Base-by-base conservation (phyloP, 352 stramenopile species). In the Pythium phragmiticola region DNA sequence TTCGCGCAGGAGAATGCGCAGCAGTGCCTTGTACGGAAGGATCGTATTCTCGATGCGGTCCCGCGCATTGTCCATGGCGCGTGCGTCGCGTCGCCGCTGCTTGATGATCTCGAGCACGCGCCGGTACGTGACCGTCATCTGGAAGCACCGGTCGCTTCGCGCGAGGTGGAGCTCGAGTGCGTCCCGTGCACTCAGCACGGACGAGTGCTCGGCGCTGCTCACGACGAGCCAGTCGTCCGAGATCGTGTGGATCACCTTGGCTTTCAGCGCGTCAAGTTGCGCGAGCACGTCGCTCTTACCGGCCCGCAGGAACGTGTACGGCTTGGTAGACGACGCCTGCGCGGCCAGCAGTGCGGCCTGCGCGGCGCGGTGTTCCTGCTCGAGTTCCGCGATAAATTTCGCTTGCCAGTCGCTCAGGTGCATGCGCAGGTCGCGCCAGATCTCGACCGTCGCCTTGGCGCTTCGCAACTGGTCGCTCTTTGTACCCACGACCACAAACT, bases 31-130 rank as follows among this genome's bases (percentile, higher is more conserved):
- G 30, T 26, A 36, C n/a, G 53, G 59, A 2, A 72, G 4, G n/a
- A 68, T 54, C n/a, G 52, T 62, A 16, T 58, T 60, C 30, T 65
- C 45, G 28, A 70, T 65, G 13, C 51, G 57, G 7, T 63, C 63
- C 43, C 49, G 47, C 8, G 41, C 17, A 13, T 60, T 33, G 0
- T 26, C n/a, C 47, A 56, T 48, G 13, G 26, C 49, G 12, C 41
- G 39, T 14, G 63, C 63, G 14, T 45, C 55, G 3, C 12, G n/a
- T 13, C 63, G 49, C 9, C 41, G 47, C 17, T 39, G 28, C 14
- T 51, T n/a, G 23, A 72, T 61, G 3, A 41, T 36, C 42, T 61
- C 34, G 1, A 66, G 12, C 33, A 65, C 54, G 3, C 37, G 46
- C 13, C n/a, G 37, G 55, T 72, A 68, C 28, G 39, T 72, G 23